Base-by-base conservation (phyloP, 2,329 filamentous ascomycete genomes). In the Colletotrichum chrysophilum region DNA sequence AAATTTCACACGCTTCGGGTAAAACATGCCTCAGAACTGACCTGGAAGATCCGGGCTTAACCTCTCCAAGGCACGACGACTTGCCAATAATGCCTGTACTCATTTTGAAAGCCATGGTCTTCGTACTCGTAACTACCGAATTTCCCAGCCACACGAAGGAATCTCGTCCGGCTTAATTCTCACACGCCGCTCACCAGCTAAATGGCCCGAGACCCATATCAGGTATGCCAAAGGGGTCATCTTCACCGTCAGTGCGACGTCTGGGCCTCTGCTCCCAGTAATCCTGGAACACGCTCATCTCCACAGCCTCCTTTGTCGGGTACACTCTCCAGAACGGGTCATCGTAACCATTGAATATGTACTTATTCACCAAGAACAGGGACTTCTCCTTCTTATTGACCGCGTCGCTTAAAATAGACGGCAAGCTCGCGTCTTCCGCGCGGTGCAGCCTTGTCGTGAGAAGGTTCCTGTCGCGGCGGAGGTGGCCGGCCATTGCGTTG, bases 101-200 rank as follows among this genome's bases (percentile, higher is more conserved):
- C 10, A 21, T 7, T 4, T 21, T 21, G n/a, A 48, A 48, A 21
- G 43, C 18, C 43, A 48, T 48, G 18, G 10, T 13, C 43, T 48
- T 48, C 10, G 1, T 48, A 13, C 1, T 21, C 2, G 3, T 48
- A 48, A 48, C n/a, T 48, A 48, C 10, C 5, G n/a, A 48, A 0
- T 0, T 4, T 48, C n/a, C 43, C 43, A 48, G 10, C 43, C 0
- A 48, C n/a, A 21, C 0, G 38, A 12, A 48, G 3, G 9, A 48
- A 0, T 21, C 18, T 3, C 38, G 18, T 48, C 38, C 38, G 21
- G 21, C 21, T 24, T 24, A 24, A 24, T 24, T 24, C 21, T 24
- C 21, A 24, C 21, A 24, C 21, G 21, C 21, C 21, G 21, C 21
- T 24, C 21, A 24, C 21, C 21, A 48, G 7, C 18, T 13, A 48